Evolutionary conservation across 2,329 filamentous ascomycete species (phyloP).

Genomic region (Pseudogymnoascus sp.): DNA sequence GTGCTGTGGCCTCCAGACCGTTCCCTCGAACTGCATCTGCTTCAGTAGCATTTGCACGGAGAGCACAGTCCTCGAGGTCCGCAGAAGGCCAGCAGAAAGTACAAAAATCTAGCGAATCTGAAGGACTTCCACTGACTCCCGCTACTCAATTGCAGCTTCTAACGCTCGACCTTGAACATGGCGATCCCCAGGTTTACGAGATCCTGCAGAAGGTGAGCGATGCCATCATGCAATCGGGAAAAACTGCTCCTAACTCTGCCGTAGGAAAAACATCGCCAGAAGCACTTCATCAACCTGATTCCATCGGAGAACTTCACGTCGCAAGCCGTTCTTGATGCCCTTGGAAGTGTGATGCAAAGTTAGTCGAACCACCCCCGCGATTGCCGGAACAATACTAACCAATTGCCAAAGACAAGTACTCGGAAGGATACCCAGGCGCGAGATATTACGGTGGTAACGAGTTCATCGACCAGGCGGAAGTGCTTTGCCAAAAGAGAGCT

Average conservation of each 20-base stretch:
- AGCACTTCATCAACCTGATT: conserved; percentile 97
- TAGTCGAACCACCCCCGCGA: conserved; percentile 26
- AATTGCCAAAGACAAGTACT: conserved; percentile 72
- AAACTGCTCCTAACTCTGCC: conserved; percentile 7
- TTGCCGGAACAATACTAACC: conserved; percentile 19
- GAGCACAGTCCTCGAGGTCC: conserved; percentile 15
- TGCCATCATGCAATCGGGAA: neutral
- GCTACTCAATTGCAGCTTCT: conserved; percentile 52
- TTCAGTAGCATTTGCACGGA: conserved; percentile 5
- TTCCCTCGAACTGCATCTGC: conserved; percentile 7
- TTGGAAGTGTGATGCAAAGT: conserved; percentile 95
- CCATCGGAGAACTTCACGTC: conserved; percentile 95
- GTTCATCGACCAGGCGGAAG: conserved; percentile 85
- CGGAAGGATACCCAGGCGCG: conserved; percentile 92
- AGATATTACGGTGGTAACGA: conserved; percentile 96
- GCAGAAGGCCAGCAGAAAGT: conserved; percentile 53
- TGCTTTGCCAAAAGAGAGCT: conserved; percentile 82
- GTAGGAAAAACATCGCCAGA: conserved; percentile 90
- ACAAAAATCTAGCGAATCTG: conserved; percentile 6
- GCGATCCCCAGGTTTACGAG: conserved; percentile 76
- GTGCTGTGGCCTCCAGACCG: conserved; percentile 4
- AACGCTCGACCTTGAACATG: conserved; percentile 66
- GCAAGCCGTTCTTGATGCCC: conserved; percentile 80
- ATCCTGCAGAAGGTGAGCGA: conserved; percentile 76
- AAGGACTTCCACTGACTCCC: conserved; percentile 15